Base-by-base conservation (phyloP, 2,329 filamentous ascomycete genomes). In the Alternaria triticina region DNA sequence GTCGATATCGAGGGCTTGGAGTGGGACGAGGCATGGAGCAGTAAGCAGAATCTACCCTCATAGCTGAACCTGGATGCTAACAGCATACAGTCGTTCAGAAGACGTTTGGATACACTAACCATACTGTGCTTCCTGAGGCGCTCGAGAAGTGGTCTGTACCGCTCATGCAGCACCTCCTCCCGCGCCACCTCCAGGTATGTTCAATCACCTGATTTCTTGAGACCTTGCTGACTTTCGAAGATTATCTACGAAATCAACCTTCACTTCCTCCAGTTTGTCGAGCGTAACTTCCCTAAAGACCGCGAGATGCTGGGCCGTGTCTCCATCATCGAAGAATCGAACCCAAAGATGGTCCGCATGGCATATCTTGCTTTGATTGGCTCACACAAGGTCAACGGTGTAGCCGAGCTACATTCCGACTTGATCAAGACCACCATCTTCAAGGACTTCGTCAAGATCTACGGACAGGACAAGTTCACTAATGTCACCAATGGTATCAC, bases 401-500 rank as follows among this genome's bases (percentile, higher is more conserved):
- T 99, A 36, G 96, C 96, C 33, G 96, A 99, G 83, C 84, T 99
- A 69, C 96, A 99, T 83, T 99, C 96, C 1, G 96, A 99, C 78
- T 86, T 99, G 62, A 97, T 99, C 85, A 96, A 96, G 85, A 96
- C 94, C 0, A 99, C 96, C n/a, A 97, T 99, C 72, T 98, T 99
- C 89, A 97, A 96, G 81, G 96, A 99, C 80, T 99, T 99, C 81
- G 95, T 99, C 63, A 87, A 89, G 72, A 93, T 99, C 69, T 99
- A 96, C 74, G 96, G 96, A 3, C 91, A 91, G 0, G 96, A 99
- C 86, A 97, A 97, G 81, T 99, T 99, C 82, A 97, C 93, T 61
- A 99, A 99, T 74, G 95, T 99, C 68, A 99, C 96, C 69, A 99
- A 99, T 80, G 96, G 96, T 62, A 96, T 99, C 78, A 99, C 96